These are phyloP conservation scores for Cerioporus squamosus DNA, from an alignment of 1,284 basidiomycete genomes.

Conservation along the genomic window DNA sequence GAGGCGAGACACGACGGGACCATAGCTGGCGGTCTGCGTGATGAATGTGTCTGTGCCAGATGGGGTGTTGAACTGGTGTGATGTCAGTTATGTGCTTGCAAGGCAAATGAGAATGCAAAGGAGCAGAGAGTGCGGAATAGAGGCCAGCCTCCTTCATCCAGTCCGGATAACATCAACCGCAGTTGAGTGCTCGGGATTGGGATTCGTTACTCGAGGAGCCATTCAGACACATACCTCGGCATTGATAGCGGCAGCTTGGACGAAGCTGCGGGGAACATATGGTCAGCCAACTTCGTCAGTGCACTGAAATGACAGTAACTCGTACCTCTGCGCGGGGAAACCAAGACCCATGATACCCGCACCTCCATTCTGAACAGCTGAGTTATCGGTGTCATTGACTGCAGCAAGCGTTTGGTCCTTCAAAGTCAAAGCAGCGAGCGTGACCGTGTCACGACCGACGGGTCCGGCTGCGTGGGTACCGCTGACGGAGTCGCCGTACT, in stretches of 20 bases:
- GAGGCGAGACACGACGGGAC: constrained; percentile 52
- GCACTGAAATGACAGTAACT: background rate
- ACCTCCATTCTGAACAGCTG: constrained; percentile 39
- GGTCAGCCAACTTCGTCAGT: background rate
- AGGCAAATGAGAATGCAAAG: background rate
- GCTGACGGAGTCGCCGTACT: constrained; percentile 42
- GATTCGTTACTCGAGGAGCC: too few relatives aligned
- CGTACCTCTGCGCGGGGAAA: constrained; percentile 34
- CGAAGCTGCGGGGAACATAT: constrained; percentile 33
- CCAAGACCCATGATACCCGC: constrained; percentile 46
- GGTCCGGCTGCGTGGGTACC: constrained; percentile 42
- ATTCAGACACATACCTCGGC: constrained; percentile 29
- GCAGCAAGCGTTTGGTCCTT: constrained; percentile 39
- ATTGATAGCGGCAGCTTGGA: constrained; percentile 43
- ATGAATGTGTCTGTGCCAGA: constrained; percentile 46
- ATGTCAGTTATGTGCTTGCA: background rate
- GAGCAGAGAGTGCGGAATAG: too few relatives aligned
- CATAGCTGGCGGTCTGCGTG: constrained; percentile 41
- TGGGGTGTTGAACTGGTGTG: constrained; percentile 31
- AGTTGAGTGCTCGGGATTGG: too few relatives aligned
- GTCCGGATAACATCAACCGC: too few relatives aligned
- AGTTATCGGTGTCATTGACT: constrained; percentile 40
- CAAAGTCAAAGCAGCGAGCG: constrained; percentile 42
- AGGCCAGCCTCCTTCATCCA: too few relatives aligned
- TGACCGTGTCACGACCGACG: constrained; percentile 39